These are phyloP conservation scores for Tolypocladium paradoxum DNA, from an alignment of 2,329 filamentous ascomycete species.

Conservation along the genomic window DNA sequence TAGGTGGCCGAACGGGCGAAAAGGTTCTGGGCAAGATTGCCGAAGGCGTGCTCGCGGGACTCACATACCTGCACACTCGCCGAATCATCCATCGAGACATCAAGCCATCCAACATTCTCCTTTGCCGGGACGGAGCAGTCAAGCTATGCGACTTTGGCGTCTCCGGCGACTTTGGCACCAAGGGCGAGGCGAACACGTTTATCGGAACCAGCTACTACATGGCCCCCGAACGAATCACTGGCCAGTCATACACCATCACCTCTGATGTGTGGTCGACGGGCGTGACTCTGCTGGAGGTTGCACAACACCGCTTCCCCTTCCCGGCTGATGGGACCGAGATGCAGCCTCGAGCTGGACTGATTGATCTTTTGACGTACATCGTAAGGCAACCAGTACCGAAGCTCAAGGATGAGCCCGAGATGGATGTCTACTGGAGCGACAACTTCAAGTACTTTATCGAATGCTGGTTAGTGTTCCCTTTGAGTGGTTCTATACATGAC, in stretches of 20 bases:
- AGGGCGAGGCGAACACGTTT: slow-evolving; percentile 96
- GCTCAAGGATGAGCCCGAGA: slow-evolving; percentile 86
- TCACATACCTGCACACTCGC: slow-evolving; percentile 89
- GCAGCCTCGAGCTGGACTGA: slow-evolving; percentile 84
- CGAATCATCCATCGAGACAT: slow-evolving; percentile 99
- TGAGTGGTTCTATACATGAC: neutral
- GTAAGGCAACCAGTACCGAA: slow-evolving; percentile 91
- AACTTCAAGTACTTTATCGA: slow-evolving; percentile 99
- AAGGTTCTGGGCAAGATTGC: slow-evolving; percentile 96
- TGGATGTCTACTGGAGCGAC: slow-evolving; percentile 86
- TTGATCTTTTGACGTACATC: slow-evolving; percentile 94
- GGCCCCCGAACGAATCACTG: slow-evolving; percentile 95
- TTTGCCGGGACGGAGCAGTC: slow-evolving; percentile 85
- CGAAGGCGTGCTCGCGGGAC: slow-evolving; percentile 83
- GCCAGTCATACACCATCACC: slow-evolving; percentile 95
- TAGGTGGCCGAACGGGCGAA: slow-evolving; percentile 88
- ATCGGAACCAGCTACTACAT: slow-evolving; percentile 99
- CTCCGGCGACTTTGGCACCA: slow-evolving; percentile 94
- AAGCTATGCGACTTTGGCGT: slow-evolving; percentile 99
- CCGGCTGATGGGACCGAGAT: slow-evolving; percentile 92
- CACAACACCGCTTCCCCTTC: slow-evolving; percentile 96
- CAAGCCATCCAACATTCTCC: slow-evolving; percentile 93
- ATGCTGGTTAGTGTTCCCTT: slow-evolving; percentile 69
- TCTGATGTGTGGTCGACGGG: slow-evolving; percentile 97
- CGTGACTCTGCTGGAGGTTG: slow-evolving; percentile 96